Percentiles rank a stretch among this genome's conserved stretches.
phyloP scores from a whole-genome alignment of 1,284 basidiomycete genomes.

The Paramarasmius palmivorus region DNA sequence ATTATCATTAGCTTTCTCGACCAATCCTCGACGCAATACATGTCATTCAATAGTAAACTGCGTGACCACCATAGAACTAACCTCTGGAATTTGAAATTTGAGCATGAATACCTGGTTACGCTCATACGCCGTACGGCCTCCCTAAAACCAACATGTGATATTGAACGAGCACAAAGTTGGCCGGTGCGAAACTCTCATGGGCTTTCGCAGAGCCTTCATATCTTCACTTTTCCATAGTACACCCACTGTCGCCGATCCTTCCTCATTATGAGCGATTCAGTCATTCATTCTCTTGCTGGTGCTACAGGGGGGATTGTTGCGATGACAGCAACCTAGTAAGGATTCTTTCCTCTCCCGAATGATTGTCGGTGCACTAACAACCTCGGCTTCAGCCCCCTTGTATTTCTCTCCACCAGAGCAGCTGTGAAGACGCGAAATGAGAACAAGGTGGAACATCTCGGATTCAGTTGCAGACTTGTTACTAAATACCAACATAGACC shows the following conservation, averaged over 20 bases:
- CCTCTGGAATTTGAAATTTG: too few species aligned
- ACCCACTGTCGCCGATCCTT: neutral
- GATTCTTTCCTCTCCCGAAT: conserved; percentile 14
- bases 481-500: conserved; percentile 35
- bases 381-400: conserved; percentile 67
- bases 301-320: conserved; percentile 90
- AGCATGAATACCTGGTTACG: too few species aligned
- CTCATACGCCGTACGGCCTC: too few species aligned
- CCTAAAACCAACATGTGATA: too few species aligned
- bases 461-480: too few species aligned
- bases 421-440: conserved; percentile 87
- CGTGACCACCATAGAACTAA: too few species aligned
- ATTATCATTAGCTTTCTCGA: neutral
- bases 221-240: conserved; percentile 1
- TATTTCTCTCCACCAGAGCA: conserved; percentile 91
- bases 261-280: conserved; percentile 76
- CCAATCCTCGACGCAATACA: too few species aligned
- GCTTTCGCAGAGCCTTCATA: conserved; percentile 8
- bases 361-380: conserved; percentile 11
- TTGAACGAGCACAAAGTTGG: too few species aligned
- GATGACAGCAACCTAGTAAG: conserved; percentile 85
- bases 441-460: too few species aligned
- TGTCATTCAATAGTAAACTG: too few species aligned
- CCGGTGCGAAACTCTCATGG: too few species aligned
- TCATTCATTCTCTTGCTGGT: conserved; percentile 89